Evolutionary conservation across 768 basidiomycete species (phyloP), one percentile per base, ranked within the genome.

Genomic region (Agrocybe pediades): DNA sequence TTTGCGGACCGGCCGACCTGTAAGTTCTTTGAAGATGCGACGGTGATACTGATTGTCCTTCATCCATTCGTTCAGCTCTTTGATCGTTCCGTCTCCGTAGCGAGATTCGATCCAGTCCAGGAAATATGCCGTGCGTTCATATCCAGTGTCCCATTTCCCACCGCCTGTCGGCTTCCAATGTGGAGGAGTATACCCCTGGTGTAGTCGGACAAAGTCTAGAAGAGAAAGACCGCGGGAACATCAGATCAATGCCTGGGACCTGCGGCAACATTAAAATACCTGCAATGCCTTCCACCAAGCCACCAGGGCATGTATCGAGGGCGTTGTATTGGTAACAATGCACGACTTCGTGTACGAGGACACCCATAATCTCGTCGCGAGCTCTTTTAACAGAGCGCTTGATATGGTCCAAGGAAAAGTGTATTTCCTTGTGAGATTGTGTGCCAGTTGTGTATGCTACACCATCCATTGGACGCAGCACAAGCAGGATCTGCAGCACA

Each of bases 201-300:
- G 75, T 26, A 88, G 70, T 50, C 90, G 83, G 27, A 92, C 87
- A 68, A 80, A 92, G 65, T 92, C 90, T 86, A 63, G 13, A 26
- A 45, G 7, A 41, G 33, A 40, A 6, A 36, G 24, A n/a, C 21
- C 30, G 11, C 39, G 36, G 21, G 19, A 17, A 3, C 25, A 58
- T 42, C 19, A 49, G 6, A 23, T 15, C n/a, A 27, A n/a, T 13
- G 21, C 24, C 13, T 17, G 26, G 26, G 45, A 17, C 17, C n/a
- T n/a, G n/a, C n/a, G n/a, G 41, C n/a, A n/a, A n/a, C n/a, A n/a
- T n/a, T 1, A 2, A 15, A 73, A 40, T 54, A 87, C 89, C 89
- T 66, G 90, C 90, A 23, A 93, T 77, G 17, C 90, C 90, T 63
- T 93, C 90, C 56, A 90, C 82, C 43, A 93, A 70, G 1, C 90